Conservation (phyloP, 2,329 filamentous ascomycete species). For the Fusarium acutatum region DNA sequence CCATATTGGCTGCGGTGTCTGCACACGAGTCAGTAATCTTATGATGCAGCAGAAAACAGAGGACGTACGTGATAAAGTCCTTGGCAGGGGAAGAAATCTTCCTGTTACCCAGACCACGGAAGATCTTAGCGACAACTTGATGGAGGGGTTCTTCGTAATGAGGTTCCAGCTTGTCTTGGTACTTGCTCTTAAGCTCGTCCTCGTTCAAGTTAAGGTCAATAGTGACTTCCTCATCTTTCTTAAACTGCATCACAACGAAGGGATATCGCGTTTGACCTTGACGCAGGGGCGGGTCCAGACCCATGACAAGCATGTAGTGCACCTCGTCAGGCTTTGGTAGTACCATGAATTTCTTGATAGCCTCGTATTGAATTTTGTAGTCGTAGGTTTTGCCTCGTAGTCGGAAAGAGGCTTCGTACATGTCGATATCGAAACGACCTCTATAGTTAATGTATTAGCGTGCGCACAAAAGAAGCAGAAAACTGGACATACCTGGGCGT, state of each 20-base stretch:
- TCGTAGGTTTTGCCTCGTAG: conserved; percentile 99
- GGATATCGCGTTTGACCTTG: conserved; percentile 98
- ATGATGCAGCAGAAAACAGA: neutral
- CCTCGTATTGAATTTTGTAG: conserved; percentile 99
- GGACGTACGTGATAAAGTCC: conserved; percentile 80
- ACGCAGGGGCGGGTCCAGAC: conserved; percentile 91
- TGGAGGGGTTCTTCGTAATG: conserved; percentile 96
- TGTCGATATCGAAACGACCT: conserved; percentile 99
- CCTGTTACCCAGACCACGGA: conserved; percentile 92
- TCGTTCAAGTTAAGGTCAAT: conserved; percentile 97
- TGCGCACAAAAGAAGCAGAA: neutral
- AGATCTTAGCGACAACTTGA: conserved; percentile 93
- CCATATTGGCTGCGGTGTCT: conserved; percentile 92
- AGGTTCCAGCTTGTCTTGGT: conserved; percentile 86
- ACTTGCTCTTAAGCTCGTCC: conserved; percentile 82
- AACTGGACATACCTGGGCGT: conserved; percentile 75
- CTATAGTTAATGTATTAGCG: conserved; percentile 54
- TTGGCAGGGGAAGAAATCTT: conserved; percentile 93
- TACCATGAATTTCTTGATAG: conserved; percentile 98
- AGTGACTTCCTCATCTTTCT: conserved; percentile 95
- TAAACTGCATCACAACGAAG: conserved; percentile 99
- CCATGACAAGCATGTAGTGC: conserved; percentile 93
- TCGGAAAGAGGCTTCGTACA: conserved; percentile 98
- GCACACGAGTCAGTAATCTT: conserved; percentile 41
- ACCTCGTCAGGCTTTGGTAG: conserved; percentile 98